These are phyloP conservation scores for Saccharomyces jurei DNA, from an alignment of 805 yeast genomes.

Conservation along the genomic window DNA sequence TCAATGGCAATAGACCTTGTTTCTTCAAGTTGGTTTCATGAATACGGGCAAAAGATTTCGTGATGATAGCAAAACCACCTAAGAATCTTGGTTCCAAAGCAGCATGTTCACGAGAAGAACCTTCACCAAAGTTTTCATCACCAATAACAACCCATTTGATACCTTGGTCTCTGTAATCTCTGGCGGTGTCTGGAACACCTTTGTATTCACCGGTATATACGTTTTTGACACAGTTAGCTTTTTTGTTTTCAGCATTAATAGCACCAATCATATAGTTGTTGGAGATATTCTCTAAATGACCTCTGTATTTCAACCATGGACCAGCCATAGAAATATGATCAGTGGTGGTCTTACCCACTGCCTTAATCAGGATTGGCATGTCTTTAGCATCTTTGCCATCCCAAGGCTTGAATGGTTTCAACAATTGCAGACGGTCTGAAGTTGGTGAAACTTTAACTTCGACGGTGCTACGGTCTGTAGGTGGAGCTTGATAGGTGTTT, in stretches of 20 bases:
- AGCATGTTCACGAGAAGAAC: slow-evolving; percentile 99
- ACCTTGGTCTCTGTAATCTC: slow-evolving; percentile 88
- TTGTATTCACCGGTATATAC: slow-evolving; percentile 83
- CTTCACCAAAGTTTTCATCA: slow-evolving; percentile 99
- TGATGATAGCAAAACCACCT: slow-evolving; percentile 96
- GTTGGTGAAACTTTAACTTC: slow-evolving; percentile 73
- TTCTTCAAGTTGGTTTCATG: slow-evolving; percentile 99
- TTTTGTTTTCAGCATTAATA: slow-evolving; percentile 88
- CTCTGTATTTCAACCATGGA: slow-evolving; percentile 99
- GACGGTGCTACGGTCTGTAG: slow-evolving; percentile 71
- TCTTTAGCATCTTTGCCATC: slow-evolving; percentile 86
- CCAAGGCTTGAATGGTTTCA: slow-evolving; percentile 93
- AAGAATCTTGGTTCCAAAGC: slow-evolving; percentile 98
- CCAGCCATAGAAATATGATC: slow-evolving; percentile 99
- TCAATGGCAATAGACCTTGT: slow-evolving; percentile 97
- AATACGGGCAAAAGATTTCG: slow-evolving; percentile 96
- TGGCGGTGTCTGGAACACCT: slow-evolving; percentile 96
- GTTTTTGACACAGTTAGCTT: slow-evolving; percentile 88
- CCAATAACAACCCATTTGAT: slow-evolving; percentile 95
- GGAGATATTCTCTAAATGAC: slow-evolving; percentile 97
- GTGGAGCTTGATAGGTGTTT: slow-evolving; percentile 96
- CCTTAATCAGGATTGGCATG: slow-evolving; percentile 92
- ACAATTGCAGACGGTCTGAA: slow-evolving; percentile 91
- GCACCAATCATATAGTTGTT: slow-evolving; percentile 99
- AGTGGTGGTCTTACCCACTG: slow-evolving; percentile 96